Percentiles rank a stretch among this genome's conserved stretches.
Conservation (phyloP, 2,329 filamentous ascomycete genomes). For the Aspergillus uvarum region DNA sequence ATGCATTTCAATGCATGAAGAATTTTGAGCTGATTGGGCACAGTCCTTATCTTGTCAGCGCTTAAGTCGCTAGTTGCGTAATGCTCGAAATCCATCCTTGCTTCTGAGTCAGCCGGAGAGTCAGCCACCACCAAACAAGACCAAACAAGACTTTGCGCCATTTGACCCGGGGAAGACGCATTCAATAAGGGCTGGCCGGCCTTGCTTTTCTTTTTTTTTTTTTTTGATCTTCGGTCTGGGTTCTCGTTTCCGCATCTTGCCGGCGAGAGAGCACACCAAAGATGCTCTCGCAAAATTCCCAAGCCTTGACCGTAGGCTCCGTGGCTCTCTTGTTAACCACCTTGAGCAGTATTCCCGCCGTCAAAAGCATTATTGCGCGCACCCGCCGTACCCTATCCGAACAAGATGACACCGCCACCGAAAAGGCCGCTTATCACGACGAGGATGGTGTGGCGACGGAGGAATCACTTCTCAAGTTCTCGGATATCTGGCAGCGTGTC, state of each 20-base stretch:
- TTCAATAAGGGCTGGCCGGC: too few relatives aligned
- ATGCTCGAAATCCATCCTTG: too few relatives aligned
- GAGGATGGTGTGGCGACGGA: conserved; percentile 67
- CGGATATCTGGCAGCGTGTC: conserved; percentile 58
- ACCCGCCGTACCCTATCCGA: neutral
- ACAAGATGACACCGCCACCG: neutral
- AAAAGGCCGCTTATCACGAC: conserved; percentile 57
- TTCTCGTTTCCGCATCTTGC: too few relatives aligned
- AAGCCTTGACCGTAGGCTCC: neutral
- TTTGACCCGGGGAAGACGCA: too few relatives aligned
- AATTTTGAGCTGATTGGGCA: too few relatives aligned
- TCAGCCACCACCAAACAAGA: too few relatives aligned
- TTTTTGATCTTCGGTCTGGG: neutral
- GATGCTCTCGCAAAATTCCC: neutral
- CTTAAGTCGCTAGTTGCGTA: too few relatives aligned
- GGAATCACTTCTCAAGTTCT: conserved; percentile 63
- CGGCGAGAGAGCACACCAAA: neutral
- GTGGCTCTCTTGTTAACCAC: neutral
- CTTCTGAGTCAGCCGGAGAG: too few relatives aligned
- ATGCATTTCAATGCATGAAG: too few relatives aligned
- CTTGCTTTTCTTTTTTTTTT: neutral
- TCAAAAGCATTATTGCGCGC: neutral
- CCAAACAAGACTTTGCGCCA: too few relatives aligned
- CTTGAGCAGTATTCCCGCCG: neutral
- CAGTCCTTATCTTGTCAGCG: too few relatives aligned